Conservation (phyloP, 495 filamentous ascomycete genomes). For the Trichoderma gamsii region DNA sequence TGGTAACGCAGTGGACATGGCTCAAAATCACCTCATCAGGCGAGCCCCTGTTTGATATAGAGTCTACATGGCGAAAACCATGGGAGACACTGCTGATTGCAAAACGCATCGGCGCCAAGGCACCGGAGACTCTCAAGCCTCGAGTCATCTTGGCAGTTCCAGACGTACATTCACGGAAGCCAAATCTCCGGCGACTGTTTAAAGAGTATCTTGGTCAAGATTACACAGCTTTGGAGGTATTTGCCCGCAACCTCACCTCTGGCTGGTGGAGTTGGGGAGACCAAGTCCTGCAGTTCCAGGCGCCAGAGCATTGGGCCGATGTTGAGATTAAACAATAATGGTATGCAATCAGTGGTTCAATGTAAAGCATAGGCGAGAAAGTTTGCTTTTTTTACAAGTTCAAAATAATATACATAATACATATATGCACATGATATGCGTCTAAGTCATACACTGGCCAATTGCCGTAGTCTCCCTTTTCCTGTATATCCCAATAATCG, state of each 20-base stretch:
- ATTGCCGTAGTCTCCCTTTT: background rate
- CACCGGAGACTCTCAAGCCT: slow-evolving; percentile 14
- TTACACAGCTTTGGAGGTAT: slow-evolving; percentile 74
- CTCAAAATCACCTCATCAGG: slow-evolving; percentile 71
- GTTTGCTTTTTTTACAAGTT: slow-evolving; percentile 10
- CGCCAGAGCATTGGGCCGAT: slow-evolving; percentile 57
- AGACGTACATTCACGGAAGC: slow-evolving; percentile 89
- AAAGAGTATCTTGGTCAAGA: slow-evolving; percentile 36
- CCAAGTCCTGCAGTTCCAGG: slow-evolving; percentile 77
- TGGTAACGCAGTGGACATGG: slow-evolving; percentile 87
- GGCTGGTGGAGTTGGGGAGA: slow-evolving; percentile 91
- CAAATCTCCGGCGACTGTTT: slow-evolving; percentile 46
- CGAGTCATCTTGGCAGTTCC: slow-evolving; percentile 73
- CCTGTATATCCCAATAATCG: background rate
- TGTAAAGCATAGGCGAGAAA: background rate
- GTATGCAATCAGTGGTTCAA: background rate
- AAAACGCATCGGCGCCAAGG: slow-evolving; percentile 28
- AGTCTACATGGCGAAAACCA: slow-evolving; percentile 41
- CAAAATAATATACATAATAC: slow-evolving; percentile 14
- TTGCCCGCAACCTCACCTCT: slow-evolving; percentile 76
- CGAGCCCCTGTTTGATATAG: slow-evolving; percentile 61
- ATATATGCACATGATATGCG: slow-evolving; percentile 17
- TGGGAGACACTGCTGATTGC: slow-evolving; percentile 48
- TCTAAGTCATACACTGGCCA: slow-evolving; percentile 23
- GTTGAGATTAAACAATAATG: background rate